Percentiles rank a stretch among this genome's conserved stretches.
phyloP scores from a whole-genome alignment of 176 grass and related monocot species.

The Cenchrus americanus region DNA sequence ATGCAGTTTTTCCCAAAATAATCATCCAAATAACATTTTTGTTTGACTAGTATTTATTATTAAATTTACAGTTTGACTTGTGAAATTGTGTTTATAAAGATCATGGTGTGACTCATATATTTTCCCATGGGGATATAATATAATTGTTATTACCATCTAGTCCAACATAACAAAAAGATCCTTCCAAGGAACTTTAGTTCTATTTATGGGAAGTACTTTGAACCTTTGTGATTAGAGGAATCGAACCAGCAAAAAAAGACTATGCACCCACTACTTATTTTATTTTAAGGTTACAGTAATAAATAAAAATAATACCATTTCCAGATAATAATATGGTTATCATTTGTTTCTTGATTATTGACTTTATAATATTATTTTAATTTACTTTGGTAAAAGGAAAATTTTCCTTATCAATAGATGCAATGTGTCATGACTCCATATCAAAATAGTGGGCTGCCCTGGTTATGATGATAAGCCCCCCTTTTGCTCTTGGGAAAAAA shows the following conservation, averaged over 20 bases:
- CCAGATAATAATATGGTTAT: neutral
- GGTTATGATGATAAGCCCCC: neutral
- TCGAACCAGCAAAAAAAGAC: neutral
- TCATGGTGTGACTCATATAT: neutral
- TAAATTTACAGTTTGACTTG: neutral
- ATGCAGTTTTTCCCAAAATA: no score
- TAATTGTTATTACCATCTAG: neutral
- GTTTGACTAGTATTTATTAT: neutral
- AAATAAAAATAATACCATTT: conserved; percentile 21
- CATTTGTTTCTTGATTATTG: neutral
- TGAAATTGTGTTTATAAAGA: neutral
- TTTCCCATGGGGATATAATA: no score
- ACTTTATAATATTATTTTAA: conserved; percentile 6
- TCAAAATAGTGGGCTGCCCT: neutral
- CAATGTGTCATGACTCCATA: neutral
- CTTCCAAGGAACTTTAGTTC: conserved; percentile 6
- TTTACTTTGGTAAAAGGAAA: neutral
- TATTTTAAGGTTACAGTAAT: neutral
- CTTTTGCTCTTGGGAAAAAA: neutral
- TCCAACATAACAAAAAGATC: neutral
- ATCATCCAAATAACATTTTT: neutral
- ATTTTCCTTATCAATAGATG: neutral
- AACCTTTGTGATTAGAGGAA: conserved; percentile 1
- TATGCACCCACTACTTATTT: neutral
- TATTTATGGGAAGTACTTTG: neutral